Conservation (phyloP, 441 rosid genomes). For the Manihot esculenta region DNA sequence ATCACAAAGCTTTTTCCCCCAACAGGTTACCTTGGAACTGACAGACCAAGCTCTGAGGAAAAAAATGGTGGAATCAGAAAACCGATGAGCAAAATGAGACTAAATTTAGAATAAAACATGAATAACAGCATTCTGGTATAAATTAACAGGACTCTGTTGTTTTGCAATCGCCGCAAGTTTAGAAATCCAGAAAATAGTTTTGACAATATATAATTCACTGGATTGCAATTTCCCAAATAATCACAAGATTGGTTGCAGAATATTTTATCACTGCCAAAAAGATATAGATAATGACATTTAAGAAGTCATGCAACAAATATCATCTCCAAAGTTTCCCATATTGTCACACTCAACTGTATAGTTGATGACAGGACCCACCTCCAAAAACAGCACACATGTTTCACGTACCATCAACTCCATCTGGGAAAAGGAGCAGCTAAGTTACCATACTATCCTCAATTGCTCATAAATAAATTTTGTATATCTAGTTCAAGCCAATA, state of each 20-base stretch:
- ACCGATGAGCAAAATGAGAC: background rate
- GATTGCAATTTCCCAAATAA: slow-evolving; percentile 3
- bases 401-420: slow-evolving; percentile 96
- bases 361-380: slow-evolving; percentile 63
- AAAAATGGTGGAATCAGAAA: slow-evolving; percentile 26
- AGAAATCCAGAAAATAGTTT: background rate
- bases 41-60: slow-evolving; percentile 68
- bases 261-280: background rate
- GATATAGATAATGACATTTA: background rate
- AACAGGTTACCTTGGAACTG: slow-evolving; percentile 80
- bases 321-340: slow-evolving; percentile 21
- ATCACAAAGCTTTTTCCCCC: slow-evolving; percentile 26
- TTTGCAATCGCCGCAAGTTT: slow-evolving; percentile 1
- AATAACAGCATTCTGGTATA: background rate
- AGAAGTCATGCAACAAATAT: slow-evolving; percentile 9
- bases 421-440: slow-evolving; percentile 84
- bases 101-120: slow-evolving; percentile 6
- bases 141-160: background rate
- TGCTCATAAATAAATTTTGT: slow-evolving; percentile 21
- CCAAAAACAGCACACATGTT: slow-evolving; percentile 62
- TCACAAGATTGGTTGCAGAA: background rate
- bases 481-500: slow-evolving; percentile 20
- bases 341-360: slow-evolving; percentile 25
- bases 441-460: slow-evolving; percentile 46
- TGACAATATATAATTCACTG: background rate